Base-by-base conservation (phyloP, 208 protist genomes). In the Leishmania martiniquensis region DNA sequence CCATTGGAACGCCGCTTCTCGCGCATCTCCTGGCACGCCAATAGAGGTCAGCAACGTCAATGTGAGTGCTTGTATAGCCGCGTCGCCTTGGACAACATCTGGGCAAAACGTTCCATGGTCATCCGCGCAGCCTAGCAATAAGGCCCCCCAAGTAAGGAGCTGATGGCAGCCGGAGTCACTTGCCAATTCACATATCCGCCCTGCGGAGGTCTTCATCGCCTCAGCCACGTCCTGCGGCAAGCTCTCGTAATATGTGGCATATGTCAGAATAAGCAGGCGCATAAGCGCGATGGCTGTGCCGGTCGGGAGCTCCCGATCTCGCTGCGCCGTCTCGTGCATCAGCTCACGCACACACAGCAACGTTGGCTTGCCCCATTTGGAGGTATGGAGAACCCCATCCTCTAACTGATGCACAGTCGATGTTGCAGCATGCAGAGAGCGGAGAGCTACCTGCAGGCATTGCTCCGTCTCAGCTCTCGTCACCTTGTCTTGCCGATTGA, bases 241-340 rank as follows among this genome's bases (percentile, higher is more conserved):
- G 1, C 57, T 51, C 17, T 12, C 20, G n/a, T 51, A 44, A 29
- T 70, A 66, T 25, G 47, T 45, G 4, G 68, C 67, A 37, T 22
- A 62, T 0, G 75, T 49, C 25, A 22, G 45, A 5, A 83, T 59
- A 13, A 83, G 59, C 49, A 72, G 47, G 2, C 47, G 79, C 47
- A 83, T 25, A 15, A 83, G 42, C 34, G 75, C 79, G 10, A 54
- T 51, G 17, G 79, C 79, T 12, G 79, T 65, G 25, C 79, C 79
- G 29, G 79, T 76, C 3, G 79, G 66, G 0, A 83, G 68, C 20
- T 29, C 47, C 12, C 20, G 22, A 10, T 37, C 20, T 4, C 57
- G 68, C 57, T 20, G n/a, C 67, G 22, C 39, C 22, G 66, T 9
- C 12, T 51, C 9, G n/a, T 42, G 34, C 66, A 78, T 63, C 20